A percentile compares a stretch with the other conserved stretches of the same genome.
These are phyloP conservation scores for Calonectria leucothoes DNA, from an alignment of 2,329 filamentous ascomycete species.

Conservation along the genomic window DNA sequence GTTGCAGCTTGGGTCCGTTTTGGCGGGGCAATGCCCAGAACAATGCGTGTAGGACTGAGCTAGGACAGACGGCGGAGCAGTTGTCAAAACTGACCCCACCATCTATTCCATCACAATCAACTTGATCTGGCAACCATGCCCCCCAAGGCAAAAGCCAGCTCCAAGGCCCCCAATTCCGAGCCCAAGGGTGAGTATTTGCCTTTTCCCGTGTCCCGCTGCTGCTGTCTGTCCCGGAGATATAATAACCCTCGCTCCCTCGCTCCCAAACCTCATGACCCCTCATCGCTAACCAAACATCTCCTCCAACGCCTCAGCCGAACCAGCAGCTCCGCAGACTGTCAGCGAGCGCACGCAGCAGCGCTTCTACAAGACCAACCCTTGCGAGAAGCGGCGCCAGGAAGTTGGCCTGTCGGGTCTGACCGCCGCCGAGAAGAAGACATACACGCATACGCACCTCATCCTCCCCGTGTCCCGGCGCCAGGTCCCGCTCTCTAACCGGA, in stretches of 20 bases:
- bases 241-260: background rate
- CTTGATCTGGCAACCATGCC: constrained; percentile 45
- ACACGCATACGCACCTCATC: constrained; percentile 60
- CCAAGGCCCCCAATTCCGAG: constrained; percentile 43
- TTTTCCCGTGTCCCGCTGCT: background rate
- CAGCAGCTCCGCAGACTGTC: constrained; percentile 56
- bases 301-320: constrained; percentile 43
- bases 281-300: background rate
- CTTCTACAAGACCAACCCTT: constrained; percentile 63
- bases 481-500: constrained; percentile 55
- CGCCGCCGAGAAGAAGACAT: constrained; percentile 61
- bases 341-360: constrained; percentile 59
- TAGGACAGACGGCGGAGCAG: constrained; percentile 29
- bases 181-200: constrained; percentile 30
- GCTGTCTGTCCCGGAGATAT: background rate
- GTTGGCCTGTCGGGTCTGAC: constrained; percentile 58
- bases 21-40: constrained; percentile 38
- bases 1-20: background rate
- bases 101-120: constrained; percentile 23
- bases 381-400: constrained; percentile 57
- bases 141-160: constrained; percentile 51
- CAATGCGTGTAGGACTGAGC: constrained; percentile 4
- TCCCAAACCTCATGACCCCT: background rate
- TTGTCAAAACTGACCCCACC: constrained; percentile 34
- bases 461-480: constrained; percentile 52